These are phyloP conservation scores for Fusarium marasasianum DNA, from an alignment of 2,329 filamentous ascomycete species.

Conservation along the genomic window DNA sequence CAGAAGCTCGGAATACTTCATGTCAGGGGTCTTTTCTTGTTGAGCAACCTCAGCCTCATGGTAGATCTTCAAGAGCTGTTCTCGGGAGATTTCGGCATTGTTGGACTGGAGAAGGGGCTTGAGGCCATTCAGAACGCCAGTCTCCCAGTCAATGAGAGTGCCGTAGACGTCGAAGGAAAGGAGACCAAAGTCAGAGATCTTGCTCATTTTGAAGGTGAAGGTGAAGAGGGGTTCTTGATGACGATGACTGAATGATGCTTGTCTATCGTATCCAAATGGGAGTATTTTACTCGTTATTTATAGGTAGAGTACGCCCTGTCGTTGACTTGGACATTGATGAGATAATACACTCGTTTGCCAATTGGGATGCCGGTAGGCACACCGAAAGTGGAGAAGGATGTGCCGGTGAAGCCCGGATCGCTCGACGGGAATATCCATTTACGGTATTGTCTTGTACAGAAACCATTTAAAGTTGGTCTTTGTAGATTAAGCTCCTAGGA, in stretches of 20 bases:
- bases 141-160: conserved; percentile 83
- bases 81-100: conserved; percentile 44
- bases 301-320: conserved; percentile 16
- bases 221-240: not conserved
- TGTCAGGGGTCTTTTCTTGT: conserved; percentile 63
- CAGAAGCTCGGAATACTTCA: conserved; percentile 70
- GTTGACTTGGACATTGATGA: conserved; percentile 13
- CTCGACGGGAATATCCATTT: not conserved
- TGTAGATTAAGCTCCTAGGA: not conserved
- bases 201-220: conserved; percentile 21
- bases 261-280: not conserved
- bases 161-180: conserved; percentile 84
- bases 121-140: conserved; percentile 67
- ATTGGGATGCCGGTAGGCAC: conserved; percentile 21
- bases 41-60: conserved; percentile 59
- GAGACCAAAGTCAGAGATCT: conserved; percentile 45
- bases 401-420: not conserved
- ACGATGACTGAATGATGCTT: not conserved
- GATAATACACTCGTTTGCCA: conserved; percentile 9
- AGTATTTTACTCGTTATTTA: not conserved
- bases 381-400: conserved; percentile 13
- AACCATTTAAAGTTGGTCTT: not conserved
- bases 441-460: not conserved
- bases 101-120: conserved; percentile 55
- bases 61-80: conserved; percentile 53